Evolutionary conservation across 768 basidiomycete species (phyloP), one percentile per base, ranked within the genome.

Genomic region (Multifurca ochricompacta): DNA sequence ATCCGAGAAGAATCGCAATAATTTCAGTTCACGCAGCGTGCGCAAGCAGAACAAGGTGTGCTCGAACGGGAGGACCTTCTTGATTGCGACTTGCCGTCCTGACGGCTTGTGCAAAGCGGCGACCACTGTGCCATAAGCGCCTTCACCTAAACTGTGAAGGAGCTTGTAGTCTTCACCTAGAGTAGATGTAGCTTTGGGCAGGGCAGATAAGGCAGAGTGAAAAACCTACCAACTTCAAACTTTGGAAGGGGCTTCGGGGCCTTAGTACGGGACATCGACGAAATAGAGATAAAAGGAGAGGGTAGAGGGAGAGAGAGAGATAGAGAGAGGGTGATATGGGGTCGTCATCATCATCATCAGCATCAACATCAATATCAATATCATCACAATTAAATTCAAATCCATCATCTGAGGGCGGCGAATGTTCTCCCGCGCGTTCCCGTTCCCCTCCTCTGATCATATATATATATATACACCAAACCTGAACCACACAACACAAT

Each of bases 51-150:
- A 95, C 68, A 95, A 76, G 30, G 89, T 85, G 67, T 95, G 93
- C 64, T 95, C 93, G 69, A 96, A 95, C 8, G 92, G 93, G 37
- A 88, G 81, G 64, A 96, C 86, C 71, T 91, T 92, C 79, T 95
- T 97, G 73, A 95, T 94, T 39, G 93, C 94, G 14, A 97, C 91
- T 67, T 90, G 81, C 56, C 82, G 81, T 30, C 84, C 81, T 7
- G 83, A 81, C 5, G 88, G 86, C 62, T 81, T 80, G 71, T 96
- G 92, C 34, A 87, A 72, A 31, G 93, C 94, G 51, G 92, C 88
- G 52, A 80, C 88, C 46, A 96, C 92, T 19, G 87, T 90, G 28
- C 92, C 93, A 66, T 93, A 92, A 43, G 91, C 89, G 51, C 91
- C 87, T 71, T 90, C 87, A 42, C 87, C 88, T 53, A 91, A 82